phyloP scores from a whole-genome alignment of 179 eudicot species.

The Beta corolliflora region DNA sequence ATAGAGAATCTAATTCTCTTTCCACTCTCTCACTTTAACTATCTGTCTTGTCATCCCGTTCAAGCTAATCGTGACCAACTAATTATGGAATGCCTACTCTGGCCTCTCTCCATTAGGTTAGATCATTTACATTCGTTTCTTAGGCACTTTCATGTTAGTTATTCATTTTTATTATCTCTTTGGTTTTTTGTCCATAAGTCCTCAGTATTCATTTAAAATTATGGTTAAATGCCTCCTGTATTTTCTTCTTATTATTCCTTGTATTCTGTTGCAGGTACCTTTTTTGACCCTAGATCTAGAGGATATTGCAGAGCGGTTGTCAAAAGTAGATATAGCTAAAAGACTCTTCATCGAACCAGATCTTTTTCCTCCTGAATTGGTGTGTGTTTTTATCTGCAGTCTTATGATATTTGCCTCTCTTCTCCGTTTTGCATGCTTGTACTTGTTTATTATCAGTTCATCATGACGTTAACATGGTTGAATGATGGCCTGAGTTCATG shows the following conservation, averaged over 20 bases:
- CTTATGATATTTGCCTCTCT: background rate
- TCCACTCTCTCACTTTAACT: no score
- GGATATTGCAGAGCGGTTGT: constrained; percentile 58
- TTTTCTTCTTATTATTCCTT: background rate
- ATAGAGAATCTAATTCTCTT: no score
- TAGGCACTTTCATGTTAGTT: background rate
- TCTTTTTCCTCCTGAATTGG: constrained; percentile 64
- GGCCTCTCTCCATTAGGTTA: no score
- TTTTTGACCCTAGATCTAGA: constrained; percentile 64
- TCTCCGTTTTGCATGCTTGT: background rate
- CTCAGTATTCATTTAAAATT: background rate
- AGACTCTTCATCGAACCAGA: constrained; percentile 73
- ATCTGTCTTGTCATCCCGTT: no score
- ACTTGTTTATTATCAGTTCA: background rate
- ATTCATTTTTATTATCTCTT: background rate
- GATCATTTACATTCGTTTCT: background rate
- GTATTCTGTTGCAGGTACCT: constrained; percentile 46
- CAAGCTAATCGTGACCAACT: no score
- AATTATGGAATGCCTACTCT: no score
- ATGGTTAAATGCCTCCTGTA: background rate
- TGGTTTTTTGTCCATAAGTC: background rate
- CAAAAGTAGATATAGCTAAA: constrained; percentile 51
- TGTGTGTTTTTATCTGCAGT: constrained; percentile 30
- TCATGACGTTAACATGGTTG: background rate
- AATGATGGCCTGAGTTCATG: background rate